Conservation (phyloP, 2,329 filamentous ascomycete genomes). For the Cercospora nicotianae region DNA sequence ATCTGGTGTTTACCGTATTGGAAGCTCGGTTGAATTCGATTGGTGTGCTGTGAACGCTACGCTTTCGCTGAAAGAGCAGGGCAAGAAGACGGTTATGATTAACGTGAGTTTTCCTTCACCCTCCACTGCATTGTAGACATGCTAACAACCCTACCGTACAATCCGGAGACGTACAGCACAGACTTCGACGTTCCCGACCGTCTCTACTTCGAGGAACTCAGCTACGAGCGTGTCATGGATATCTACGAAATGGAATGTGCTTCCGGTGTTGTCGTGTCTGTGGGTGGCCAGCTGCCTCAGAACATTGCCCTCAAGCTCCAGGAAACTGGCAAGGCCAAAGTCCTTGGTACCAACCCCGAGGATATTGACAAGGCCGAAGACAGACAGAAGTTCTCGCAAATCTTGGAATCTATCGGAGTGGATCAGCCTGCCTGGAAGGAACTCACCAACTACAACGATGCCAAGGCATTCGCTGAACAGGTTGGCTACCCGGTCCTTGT, state of each 20-base stretch:
- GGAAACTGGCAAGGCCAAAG: conserved; percentile 82
- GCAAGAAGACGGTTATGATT: conserved; percentile 97
- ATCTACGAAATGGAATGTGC: conserved; percentile 82
- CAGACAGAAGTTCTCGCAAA: conserved; percentile 96
- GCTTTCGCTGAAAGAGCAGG: conserved; percentile 76
- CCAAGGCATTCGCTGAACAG: conserved; percentile 78
- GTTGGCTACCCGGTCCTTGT: conserved; percentile 95
- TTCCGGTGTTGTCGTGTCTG: conserved; percentile 86
- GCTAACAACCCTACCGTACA: conserved; percentile 43
- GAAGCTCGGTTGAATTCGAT: conserved; percentile 96
- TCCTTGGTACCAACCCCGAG: conserved; percentile 87
- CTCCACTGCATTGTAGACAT: no score
- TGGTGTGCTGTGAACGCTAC: conserved; percentile 96
- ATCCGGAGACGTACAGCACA: conserved; percentile 58
- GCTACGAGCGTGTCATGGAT: conserved; percentile 97
- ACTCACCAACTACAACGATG: conserved; percentile 82
- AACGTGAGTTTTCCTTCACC: conserved; percentile 54
- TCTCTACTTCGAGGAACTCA: conserved; percentile 95
- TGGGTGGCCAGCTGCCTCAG: conserved; percentile 93
- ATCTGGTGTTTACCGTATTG: conserved; percentile 95
- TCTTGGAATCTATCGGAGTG: conserved; percentile 92
- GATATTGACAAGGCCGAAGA: conserved; percentile 99
- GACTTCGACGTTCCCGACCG: conserved; percentile 89
- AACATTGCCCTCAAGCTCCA: conserved; percentile 95
- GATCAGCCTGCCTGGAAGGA: conserved; percentile 99